Evolutionary conservation across 495 filamentous ascomycete genomes (phyloP).

Genomic region (Lichenothelia convexa): DNA sequence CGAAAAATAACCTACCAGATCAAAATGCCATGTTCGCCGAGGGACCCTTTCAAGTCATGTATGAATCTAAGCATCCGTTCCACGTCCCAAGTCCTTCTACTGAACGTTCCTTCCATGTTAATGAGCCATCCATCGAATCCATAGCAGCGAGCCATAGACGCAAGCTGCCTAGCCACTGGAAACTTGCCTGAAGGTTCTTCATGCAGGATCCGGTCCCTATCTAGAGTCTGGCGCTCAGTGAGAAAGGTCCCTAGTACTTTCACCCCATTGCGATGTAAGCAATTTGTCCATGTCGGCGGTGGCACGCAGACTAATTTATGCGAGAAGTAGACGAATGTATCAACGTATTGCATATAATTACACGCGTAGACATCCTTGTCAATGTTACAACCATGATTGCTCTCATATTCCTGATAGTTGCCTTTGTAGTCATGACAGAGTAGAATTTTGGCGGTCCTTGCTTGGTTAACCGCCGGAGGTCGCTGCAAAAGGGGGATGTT

Average conservation of each 20-base stretch:
- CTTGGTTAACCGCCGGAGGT: background rate
- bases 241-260: constrained; percentile 26
- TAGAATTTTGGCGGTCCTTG: constrained; percentile 9
- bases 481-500: constrained; percentile 24
- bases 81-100: constrained; percentile 11
- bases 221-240: constrained; percentile 18
- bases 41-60: constrained; percentile 10
- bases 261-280: constrained; percentile 27
- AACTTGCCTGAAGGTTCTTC: constrained; percentile 9
- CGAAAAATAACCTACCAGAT: constrained; percentile 17
- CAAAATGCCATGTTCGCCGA: constrained; percentile 15
- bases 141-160: constrained; percentile 20
- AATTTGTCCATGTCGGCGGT: constrained; percentile 28
- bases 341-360: constrained; percentile 25
- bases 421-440: constrained; percentile 28
- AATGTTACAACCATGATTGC: constrained; percentile 10
- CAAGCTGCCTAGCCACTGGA: constrained; percentile 21
- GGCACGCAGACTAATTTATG: constrained; percentile 27
- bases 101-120: constrained; percentile 27
- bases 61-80: constrained; percentile 17
- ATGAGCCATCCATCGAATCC: constrained; percentile 31
- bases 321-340: constrained; percentile 27
- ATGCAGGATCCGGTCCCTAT: constrained; percentile 17
- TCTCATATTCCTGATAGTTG: constrained; percentile 25
- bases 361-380: constrained; percentile 18